Evolutionary conservation across 2,329 filamentous ascomycete genomes (phyloP), one percentile per base, ranked within the genome.

Genomic region (Atkinsonella texensis): DNA sequence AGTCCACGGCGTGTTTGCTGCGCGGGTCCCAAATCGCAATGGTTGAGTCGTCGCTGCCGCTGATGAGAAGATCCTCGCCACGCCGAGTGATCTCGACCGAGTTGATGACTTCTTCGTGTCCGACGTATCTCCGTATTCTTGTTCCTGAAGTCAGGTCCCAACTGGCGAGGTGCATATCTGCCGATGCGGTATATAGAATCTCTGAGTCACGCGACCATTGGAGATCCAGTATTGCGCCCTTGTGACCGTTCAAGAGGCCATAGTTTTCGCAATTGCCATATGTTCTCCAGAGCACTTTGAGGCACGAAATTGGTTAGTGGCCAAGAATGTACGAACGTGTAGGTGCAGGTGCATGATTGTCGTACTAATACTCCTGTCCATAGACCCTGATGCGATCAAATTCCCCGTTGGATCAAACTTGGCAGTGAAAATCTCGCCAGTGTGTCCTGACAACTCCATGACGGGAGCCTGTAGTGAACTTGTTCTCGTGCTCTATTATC

Each of bases 41-140:
- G 56, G 83, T 88, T 6, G 90, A 89, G 66, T 98, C 93, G 64
- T 98, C 91, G 58, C 89, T 94, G 39, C 86, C 93, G 64, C 88
- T 95, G 55, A 96, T 80, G 45, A 98, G 71, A 49, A 96, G 71
- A 63, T 97, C 93, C 65, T 95, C 89, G 50, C 93, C 93, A 61
- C 93, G 80, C 65, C 84, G 86, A 71, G 85, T 93, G 55, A 94
- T 83, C 62, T 95, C 90, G 66, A 97, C 73, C 54, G 85, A 80
- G 68, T 97, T 98, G 72, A 98, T 84, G n/a, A 96, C 80, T 66
- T 96, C 91, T 62, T 96, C 90, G 63, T 98, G 93, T 1, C 93
- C 93, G 11, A 89, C 74, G 63, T 98, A 94, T 63, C 88, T 81
- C 56, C 93, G 85, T 77, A 97, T 95, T 62, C 93, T 81, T 58